Base-by-base conservation (phyloP, 495 filamentous ascomycete species). In the Aspergillus biplanus region DNA sequence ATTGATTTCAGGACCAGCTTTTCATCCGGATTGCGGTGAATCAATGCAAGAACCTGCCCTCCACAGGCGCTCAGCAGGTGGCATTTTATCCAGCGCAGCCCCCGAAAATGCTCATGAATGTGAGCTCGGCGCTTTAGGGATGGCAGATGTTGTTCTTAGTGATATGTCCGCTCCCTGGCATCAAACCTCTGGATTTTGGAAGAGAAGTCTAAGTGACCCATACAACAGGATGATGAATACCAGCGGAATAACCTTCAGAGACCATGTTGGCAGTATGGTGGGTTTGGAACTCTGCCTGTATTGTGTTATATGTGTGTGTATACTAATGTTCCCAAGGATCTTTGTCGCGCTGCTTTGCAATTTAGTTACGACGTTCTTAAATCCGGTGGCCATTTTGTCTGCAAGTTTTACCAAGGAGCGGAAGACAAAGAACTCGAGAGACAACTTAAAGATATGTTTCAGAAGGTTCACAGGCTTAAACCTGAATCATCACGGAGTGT, bases 221-320 rank as follows among this genome's bases (percentile, higher is more conserved):
- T 93, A 93, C 86, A 73, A 73, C 80, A 99, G 95, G 95, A 90
- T 99, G 92, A 97, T 97, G 92, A 97, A 98, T 77, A 96, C 93
- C 54, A 97, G 90, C 75, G 95, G 95, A 44, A 88, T 92, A 63
- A 73, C 70, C 16, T 92, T 96, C 74, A 85, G 85, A 73, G 95
- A 99, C 78, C 96, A 99, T 77, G 89, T 87, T 33, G 92, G 92
- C 37, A 97, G 92, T 77, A 99, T 99, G 91, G 95, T 97, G 79
- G 68, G 88, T 78, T 61, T 16, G 21, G 15, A 32, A n/a, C 48
- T 48, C 49, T 49, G 21, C 3, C 9, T 27, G 2, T 18, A 27
- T 4, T 50, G 27, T 27, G 18, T 50, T 13, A 18, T n/a, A 5
- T 31, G 16, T 33, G 18, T 52, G 8, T 3, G 52, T 33, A 8